Conservation (phyloP, 805 yeast genomes). For the Blastobotrys attinorum region DNA sequence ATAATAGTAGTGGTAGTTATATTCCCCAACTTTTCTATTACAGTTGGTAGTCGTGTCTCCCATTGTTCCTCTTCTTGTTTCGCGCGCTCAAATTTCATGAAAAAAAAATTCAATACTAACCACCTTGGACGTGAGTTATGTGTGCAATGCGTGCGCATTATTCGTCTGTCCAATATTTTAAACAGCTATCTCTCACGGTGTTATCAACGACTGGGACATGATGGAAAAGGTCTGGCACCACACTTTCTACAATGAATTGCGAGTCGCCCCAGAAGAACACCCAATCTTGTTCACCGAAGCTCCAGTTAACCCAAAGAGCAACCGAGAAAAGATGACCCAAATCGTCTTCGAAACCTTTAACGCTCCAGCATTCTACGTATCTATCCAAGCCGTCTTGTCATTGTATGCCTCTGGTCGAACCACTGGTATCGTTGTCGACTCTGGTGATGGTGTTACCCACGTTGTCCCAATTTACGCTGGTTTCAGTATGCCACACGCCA, state of each 20-base stretch:
- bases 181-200: conserved; percentile 99
- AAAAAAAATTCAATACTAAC: no score
- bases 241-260: conserved; percentile 98
- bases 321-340: conserved; percentile 99
- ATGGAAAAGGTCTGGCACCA: conserved; percentile 99
- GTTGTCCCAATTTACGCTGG: conserved; percentile 99
- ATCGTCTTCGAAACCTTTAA: conserved; percentile 98
- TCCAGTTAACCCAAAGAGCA: conserved; percentile 98
- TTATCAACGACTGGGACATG: conserved; percentile 99
- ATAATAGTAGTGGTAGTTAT: no score
- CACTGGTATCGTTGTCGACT: conserved; percentile 98
- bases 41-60: no score
- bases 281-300: conserved; percentile 99
- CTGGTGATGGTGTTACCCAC: conserved; percentile 99
- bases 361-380: conserved; percentile 98
- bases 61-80: no score
- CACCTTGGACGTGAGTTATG: no score
- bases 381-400: conserved; percentile 97
- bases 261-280: conserved; percentile 99
- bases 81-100: no score
- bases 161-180: no score
- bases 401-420: conserved; percentile 99
- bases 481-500: conserved; percentile 98
- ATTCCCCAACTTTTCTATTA: no score
- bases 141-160: no score